Percentiles rank a stretch among this genome's conserved stretches.
phyloP scores from a whole-genome alignment of 305 asterid genomes.

The Fraxinus albicans region DNA sequence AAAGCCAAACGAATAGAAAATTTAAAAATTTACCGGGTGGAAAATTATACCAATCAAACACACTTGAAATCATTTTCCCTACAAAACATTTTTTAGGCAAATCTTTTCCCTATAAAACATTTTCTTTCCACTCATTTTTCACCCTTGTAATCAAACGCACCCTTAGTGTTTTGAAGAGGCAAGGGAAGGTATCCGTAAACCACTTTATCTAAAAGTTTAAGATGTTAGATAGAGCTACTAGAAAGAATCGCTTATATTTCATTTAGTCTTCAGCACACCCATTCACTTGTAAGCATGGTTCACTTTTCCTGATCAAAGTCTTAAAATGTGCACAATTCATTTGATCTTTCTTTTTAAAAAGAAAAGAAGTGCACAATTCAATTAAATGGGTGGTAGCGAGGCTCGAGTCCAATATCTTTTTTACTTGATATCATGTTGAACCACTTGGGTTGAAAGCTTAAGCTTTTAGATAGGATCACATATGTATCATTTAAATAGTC shows the following conservation, averaged over 20 bases:
- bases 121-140: too few species aligned
- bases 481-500: not conserved
- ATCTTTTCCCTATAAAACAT: too few species aligned
- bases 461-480: not conserved
- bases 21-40: too few species aligned
- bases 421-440: not conserved
- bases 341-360: not conserved
- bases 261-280: not conserved
- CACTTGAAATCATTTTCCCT: too few species aligned
- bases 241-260: not conserved
- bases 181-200: not conserved
- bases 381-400: not conserved
- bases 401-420: not conserved
- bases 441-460: not conserved
- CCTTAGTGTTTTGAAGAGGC: not conserved
- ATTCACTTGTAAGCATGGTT: not conserved
- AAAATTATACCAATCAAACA: too few species aligned
- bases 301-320: not conserved
- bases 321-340: not conserved
- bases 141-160: too few species aligned
- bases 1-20: too few species aligned
- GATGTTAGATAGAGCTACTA: not conserved
- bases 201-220: not conserved
- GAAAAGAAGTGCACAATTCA: not conserved
- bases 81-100: too few species aligned